Base-by-base conservation (phyloP, 257 asterid species). In the Solanum arcanum region DNA sequence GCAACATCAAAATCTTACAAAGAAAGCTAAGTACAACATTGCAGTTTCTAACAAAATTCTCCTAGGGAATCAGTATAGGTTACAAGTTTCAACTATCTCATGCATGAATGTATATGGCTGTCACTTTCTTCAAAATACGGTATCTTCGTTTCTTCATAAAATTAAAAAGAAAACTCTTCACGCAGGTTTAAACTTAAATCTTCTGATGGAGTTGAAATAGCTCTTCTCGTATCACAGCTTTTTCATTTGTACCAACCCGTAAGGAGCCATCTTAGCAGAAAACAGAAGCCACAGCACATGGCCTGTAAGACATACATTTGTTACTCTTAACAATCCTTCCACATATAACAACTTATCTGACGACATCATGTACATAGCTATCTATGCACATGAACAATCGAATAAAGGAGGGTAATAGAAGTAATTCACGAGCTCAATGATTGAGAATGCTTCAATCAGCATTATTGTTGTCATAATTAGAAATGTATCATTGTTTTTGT, bases 191-290 rank as follows among this genome's bases (percentile, higher is more conserved):
- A 78, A 25, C 64, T 78, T 44, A 35, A 35, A 44, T 47, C 1
- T 37, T 44, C 56, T 37, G 27, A 27, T 10, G n/a, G 25, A 21
- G 52, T 18, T 33, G 81, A 31, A 86, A 46, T 29, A 29, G 69
- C 1, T 86, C 3, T 0, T 86, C 27, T 60, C 18, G 1, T 56
- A 18, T 84, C 35, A 62, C 56, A 89, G 87, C 83, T 86, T n/a
- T n/a, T n/a, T 94, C 92, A 96, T 86, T 96, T 96, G 87, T 96
- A 96, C 99, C 99, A 96, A 59, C 98, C 98, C 11, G 99, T 87
- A 41, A 96, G 96, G 41, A 92, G 86, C 99, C 99, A 95, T 86
- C 99, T 93, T 44, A 96, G 93, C 49, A 92, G 35, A 76, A 95
- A 96, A 87, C 98, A 93, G 90, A 96, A 92, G 60, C 94, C 93